Conservation (phyloP, 2,329 filamentous ascomycete genomes). For the Penicillium sp. region DNA sequence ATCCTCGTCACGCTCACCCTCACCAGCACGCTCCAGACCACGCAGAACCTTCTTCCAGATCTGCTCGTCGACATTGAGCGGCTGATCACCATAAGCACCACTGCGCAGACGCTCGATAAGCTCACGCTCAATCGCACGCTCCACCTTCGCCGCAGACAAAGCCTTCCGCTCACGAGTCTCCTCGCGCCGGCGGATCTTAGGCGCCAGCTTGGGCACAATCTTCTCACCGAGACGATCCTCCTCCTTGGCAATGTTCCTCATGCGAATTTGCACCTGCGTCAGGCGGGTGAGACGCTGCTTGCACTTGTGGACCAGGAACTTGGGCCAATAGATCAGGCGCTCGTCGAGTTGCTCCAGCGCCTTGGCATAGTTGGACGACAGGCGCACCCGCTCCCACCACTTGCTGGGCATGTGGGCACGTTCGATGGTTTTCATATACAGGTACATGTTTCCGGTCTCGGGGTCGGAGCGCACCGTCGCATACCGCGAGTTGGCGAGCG, state of each 20-base stretch:
- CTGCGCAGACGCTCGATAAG: slow-evolving; percentile 87
- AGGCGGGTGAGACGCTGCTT: slow-evolving; percentile 93
- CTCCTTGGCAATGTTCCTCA: slow-evolving; percentile 78
- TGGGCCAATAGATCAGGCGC: slow-evolving; percentile 87
- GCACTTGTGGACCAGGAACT: slow-evolving; percentile 90
- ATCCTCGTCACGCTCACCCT: slow-evolving; percentile 81
- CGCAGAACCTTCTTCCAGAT: slow-evolving; percentile 98
- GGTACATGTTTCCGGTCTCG: slow-evolving; percentile 78
- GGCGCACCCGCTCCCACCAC: slow-evolving; percentile 90
- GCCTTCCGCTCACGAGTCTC: slow-evolving; percentile 74
- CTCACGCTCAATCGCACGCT: slow-evolving; percentile 93
- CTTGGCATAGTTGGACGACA: slow-evolving; percentile 87
- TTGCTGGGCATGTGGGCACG: slow-evolving; percentile 84
- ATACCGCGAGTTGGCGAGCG: slow-evolving; percentile 88
- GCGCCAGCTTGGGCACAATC: slow-evolving; percentile 83
- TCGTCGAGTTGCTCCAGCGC: slow-evolving; percentile 86
- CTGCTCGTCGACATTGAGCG: slow-evolving; percentile 89
- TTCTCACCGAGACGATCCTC: slow-evolving; percentile 87
- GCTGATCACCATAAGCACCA: slow-evolving; percentile 91
- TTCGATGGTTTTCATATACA: slow-evolving; percentile 96
- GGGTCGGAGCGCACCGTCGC: slow-evolving; percentile 86
- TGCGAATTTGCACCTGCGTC: slow-evolving; percentile 83
- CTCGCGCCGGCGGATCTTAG: slow-evolving; percentile 80
- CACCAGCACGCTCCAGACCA: slow-evolving; percentile 83
- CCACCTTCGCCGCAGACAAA: slow-evolving; percentile 85